phyloP scores from a whole-genome alignment of 371 early-diverging fungal genomes.

The Choanephora cucurbitarum region DNA sequence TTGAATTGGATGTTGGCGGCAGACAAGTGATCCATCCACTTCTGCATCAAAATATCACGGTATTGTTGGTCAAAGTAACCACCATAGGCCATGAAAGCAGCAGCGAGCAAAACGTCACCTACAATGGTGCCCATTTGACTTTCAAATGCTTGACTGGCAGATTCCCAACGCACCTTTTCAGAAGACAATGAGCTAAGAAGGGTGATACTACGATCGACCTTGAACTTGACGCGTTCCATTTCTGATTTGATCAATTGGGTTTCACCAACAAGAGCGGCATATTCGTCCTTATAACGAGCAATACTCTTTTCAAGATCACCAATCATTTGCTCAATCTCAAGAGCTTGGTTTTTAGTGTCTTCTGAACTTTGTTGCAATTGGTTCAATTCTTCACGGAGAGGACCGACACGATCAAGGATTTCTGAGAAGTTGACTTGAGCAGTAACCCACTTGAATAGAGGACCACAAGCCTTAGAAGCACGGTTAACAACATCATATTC shows the following conservation, averaged over 20 bases:
- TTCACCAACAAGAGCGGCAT: conserved; percentile 93
- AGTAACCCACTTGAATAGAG: conserved; percentile 96
- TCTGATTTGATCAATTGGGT: conserved; percentile 91
- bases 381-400: conserved; percentile 91
- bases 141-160: conserved; percentile 89
- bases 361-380: conserved; percentile 83
- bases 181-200: conserved; percentile 91
- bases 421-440: conserved; percentile 94
- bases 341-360: conserved; percentile 72
- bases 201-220: conserved; percentile 91
- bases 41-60: conserved; percentile 75
- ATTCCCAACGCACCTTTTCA: conserved; percentile 94
- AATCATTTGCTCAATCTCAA: conserved; percentile 81
- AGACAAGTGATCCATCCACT: conserved; percentile 80
- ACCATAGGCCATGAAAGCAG: conserved; percentile 95
- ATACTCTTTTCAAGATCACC: conserved; percentile 86
- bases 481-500: conserved; percentile 95
- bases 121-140: conserved; percentile 97
- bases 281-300: conserved; percentile 92
- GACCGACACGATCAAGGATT: conserved; percentile 93
- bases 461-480: conserved; percentile 99
- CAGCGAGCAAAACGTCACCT: conserved; percentile 95
- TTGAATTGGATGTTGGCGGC: conserved; percentile 83
- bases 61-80: conserved; percentile 98
- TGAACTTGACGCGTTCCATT: conserved; percentile 92